A percentile compares a stretch with the other conserved stretches of the same genome.
Conservation (phyloP, 305 asterid species). For the Fraxinus sp. region DNA sequence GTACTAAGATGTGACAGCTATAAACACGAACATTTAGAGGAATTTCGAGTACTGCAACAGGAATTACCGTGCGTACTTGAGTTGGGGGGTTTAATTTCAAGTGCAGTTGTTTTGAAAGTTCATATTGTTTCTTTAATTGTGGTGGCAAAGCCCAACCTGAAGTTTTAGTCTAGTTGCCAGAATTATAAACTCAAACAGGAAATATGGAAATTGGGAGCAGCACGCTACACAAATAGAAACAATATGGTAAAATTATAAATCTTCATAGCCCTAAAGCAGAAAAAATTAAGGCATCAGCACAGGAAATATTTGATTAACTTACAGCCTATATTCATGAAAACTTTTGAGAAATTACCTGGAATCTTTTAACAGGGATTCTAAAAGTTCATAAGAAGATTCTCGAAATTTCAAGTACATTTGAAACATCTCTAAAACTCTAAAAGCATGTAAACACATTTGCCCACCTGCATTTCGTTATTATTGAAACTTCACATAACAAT, state of each 20-base stretch:
- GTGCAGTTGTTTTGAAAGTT: neutral
- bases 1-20: neutral
- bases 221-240: neutral
- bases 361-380: neutral
- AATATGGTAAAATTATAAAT: slow-evolving; percentile 2
- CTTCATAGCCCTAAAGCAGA: neutral
- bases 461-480: neutral
- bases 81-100: neutral
- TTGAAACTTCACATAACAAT: neutral
- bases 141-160: slow-evolving; percentile 2
- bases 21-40: neutral
- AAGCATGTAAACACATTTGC: neutral
- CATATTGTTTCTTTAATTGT: neutral
- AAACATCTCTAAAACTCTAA: neutral
- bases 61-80: neutral
- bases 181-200: slow-evolving; percentile 1
- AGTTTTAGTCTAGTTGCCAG: slow-evolving; percentile 9
- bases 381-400: neutral
- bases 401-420: slow-evolving; percentile 8
- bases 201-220: neutral
- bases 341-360: neutral
- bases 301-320: neutral
- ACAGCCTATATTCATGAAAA: slow-evolving; percentile 4
- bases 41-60: neutral
- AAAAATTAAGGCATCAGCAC: neutral